Base-by-base conservation (phyloP, 2,329 filamentous ascomycete genomes). In the Fusarium begoniae region DNA sequence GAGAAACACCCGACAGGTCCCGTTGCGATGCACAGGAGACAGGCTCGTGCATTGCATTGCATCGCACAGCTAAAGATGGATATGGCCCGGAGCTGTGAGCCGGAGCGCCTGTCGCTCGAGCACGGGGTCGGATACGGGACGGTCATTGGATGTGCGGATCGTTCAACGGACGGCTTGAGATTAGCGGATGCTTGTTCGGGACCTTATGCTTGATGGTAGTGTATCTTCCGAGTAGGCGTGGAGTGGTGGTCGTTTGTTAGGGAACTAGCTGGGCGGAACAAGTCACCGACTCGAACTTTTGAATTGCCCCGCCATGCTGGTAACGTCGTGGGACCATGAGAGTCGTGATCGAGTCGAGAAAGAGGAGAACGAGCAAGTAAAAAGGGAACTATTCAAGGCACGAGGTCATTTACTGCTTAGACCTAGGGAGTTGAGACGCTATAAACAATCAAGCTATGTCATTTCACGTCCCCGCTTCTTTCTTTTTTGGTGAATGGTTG, bases 21-120 rank as follows among this genome's bases (percentile, higher is more conserved):
- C 57, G 45, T 75, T 61, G 57, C 35, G 43, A 58, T 58, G 66
- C 58, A 58, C 45, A 69, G 45, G 60, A 63, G 62, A 61, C 58
- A 69, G 45, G 60, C 41, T 63, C 57, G 41, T 41, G 69, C 69
- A 70, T 54, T 51, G 55, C 44, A 55, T 55, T 51, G 55, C 44
- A 55, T 50, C 51, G 47, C 37, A 64, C 65, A 72, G 47, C 45
- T 59, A 53, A 70, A 48, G 48, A 60, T 71, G 60, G 70, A 56
- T 50, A 60, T 44, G 28, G 32, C 53, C 50, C 50, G 59, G 71
- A 37, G 55, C 53, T 58, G 63, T 61, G 66, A 74, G 64, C 69
- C 73, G 72, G 70, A 70, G 51, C 70, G 41, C 78, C 79, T 81
- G 78, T 81, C 79, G 75, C 75, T 79, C 66, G 73, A 72, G 78